A percentile compares a stretch with the other conserved stretches of the same genome.
These are phyloP conservation scores for Eucalyptus shirleyi DNA, from an alignment of 345 rosid species.

Conservation along the genomic window DNA sequence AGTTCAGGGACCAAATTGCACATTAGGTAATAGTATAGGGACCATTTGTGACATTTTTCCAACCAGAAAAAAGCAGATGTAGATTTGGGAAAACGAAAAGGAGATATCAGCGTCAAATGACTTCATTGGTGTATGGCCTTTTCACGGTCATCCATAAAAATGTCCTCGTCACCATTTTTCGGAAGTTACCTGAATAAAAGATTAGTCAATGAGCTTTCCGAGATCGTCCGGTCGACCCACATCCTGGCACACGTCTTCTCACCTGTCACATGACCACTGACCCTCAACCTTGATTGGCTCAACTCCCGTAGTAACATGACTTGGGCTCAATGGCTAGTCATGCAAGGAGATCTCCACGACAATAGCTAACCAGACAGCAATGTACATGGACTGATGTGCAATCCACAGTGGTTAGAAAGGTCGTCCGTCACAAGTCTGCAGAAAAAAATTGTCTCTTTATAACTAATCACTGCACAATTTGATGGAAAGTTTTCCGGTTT, in stretches of 20 bases:
- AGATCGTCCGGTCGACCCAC: constrained; percentile 73
- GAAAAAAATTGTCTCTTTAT: background rate
- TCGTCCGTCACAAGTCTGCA: background rate
- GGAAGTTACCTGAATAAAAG: constrained; percentile 47
- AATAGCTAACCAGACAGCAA: background rate
- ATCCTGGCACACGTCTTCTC: constrained; percentile 60
- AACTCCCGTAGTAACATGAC: background rate
- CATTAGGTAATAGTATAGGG: too few species aligned
- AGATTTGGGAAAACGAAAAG: background rate
- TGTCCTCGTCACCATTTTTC: background rate
- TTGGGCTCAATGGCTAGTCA: background rate
- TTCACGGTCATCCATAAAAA: background rate
- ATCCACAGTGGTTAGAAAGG: background rate
- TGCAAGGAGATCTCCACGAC: background rate
- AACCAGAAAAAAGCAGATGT: too few species aligned
- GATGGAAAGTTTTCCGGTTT: background rate
- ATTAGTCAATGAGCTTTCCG: constrained; percentile 78
- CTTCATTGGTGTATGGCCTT: background rate
- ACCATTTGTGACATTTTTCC: too few species aligned
- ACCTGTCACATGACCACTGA: constrained; percentile 24
- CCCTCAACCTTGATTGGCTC: background rate
- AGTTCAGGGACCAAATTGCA: too few species aligned
- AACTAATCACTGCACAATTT: background rate
- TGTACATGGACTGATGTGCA: background rate
- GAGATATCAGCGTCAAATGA: background rate